Conservation (phyloP, 208 protist species). For the Entamoeba invadens region DNA sequence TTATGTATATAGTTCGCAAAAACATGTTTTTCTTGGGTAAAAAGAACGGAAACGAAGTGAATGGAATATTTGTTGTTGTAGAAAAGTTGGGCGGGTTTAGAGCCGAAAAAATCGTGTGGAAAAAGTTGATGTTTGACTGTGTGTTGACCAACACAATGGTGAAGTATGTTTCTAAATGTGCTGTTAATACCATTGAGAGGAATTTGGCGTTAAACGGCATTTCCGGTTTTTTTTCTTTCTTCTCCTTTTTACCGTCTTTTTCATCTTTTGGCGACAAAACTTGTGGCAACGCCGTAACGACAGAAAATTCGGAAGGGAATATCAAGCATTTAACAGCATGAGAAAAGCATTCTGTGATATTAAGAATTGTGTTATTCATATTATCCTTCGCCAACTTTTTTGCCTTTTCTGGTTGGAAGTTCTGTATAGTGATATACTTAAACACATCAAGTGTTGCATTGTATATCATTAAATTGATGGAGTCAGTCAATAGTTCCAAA, state of each 20-base stretch:
- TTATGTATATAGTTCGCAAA: background rate
- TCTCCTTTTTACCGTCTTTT: background rate
- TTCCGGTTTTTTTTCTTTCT: background rate
- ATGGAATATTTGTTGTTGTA: background rate
- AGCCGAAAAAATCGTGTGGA: background rate
- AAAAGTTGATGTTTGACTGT: background rate
- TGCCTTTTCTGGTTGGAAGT: background rate
- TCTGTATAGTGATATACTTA: background rate
- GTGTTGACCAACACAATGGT: background rate
- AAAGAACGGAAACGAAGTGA: background rate
- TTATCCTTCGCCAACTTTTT: background rate
- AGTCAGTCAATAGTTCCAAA: background rate
- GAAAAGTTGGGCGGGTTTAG: background rate
- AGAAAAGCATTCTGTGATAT: background rate
- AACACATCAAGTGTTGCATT: background rate
- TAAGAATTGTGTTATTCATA: background rate
- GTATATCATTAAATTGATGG: background rate
- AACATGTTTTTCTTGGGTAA: background rate
- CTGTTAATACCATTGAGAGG: background rate
- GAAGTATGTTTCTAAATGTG: background rate
- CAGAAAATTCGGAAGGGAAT: background rate
- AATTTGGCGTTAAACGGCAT: background rate
- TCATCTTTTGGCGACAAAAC: no score
- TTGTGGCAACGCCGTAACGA: no score
- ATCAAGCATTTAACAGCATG: background rate